These are phyloP conservation scores for Hymenoscyphus infarciens DNA, from an alignment of 2,329 filamentous ascomycete species.

Conservation along the genomic window DNA sequence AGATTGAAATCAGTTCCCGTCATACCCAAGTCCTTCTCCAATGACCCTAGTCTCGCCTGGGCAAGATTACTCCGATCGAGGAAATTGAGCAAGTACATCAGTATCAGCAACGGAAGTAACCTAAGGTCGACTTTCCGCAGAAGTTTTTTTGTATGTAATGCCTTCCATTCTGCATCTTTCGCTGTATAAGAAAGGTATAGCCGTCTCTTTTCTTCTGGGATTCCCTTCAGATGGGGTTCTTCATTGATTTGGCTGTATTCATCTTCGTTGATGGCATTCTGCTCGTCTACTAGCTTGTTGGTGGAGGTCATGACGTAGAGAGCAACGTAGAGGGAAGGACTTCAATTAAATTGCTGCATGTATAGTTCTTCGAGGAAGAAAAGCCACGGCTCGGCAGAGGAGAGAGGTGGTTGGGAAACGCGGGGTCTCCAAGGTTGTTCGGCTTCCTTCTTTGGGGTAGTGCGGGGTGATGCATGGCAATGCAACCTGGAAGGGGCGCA, in stretches of 20 bases:
- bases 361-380: not conserved
- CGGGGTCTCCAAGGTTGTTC: not conserved
- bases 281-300: not conserved
- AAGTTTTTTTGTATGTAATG: conserved; percentile 23
- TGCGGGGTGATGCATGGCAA: not conserved
- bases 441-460: not conserved
- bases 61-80: conserved; percentile 50
- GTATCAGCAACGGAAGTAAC: conserved; percentile 49
- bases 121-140: conserved; percentile 50
- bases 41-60: conserved; percentile 50
- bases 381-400: not conserved
- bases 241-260: not conserved
- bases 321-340: not conserved
- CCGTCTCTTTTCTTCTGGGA: conserved; percentile 30
- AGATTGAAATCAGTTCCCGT: conserved; percentile 55
- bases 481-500: not conserved
- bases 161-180: conserved; percentile 22
- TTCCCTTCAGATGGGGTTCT: conserved; percentile 24
- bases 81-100: conserved; percentile 56
- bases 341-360: not conserved
- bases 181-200: conserved; percentile 30
- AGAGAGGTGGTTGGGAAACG: not conserved
- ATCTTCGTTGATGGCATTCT: not conserved
- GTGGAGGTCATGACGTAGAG: not conserved
- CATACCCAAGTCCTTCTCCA: conserved; percentile 53